A percentile compares a stretch with the other conserved stretches of the same genome.
These are phyloP conservation scores for Phragmites australis DNA, from an alignment of 176 grass and related monocot genomes.

Conservation along the genomic window DNA sequence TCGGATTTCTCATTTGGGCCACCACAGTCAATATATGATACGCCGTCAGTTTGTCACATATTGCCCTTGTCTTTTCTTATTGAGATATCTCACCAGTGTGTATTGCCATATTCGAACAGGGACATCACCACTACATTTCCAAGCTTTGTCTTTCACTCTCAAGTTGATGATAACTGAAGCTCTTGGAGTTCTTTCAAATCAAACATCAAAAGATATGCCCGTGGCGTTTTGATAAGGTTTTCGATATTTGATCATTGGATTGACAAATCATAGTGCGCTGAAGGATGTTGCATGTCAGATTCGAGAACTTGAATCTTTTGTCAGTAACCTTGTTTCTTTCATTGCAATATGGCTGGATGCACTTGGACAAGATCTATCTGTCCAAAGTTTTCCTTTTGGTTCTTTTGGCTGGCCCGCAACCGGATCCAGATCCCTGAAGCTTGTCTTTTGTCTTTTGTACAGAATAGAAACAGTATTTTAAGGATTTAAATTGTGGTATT, in stretches of 20 bases:
- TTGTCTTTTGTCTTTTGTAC: slow-evolving; percentile 41
- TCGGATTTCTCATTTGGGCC: background rate
- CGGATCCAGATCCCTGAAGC: slow-evolving; percentile 28
- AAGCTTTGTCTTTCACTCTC: slow-evolving; percentile 71
- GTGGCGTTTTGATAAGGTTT: slow-evolving; percentile 27
- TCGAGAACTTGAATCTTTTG: slow-evolving; percentile 25
- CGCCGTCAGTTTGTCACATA: background rate
- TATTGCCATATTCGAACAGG: slow-evolving; percentile 35
- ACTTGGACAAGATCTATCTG: slow-evolving; percentile 10
- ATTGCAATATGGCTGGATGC: slow-evolving; percentile 18
- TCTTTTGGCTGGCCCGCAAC: slow-evolving; percentile 20
- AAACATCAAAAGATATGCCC: slow-evolving; percentile 35
- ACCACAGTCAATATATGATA: background rate
- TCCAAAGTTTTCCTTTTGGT: background rate
- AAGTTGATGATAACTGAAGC: slow-evolving; percentile 55
- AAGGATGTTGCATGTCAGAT: slow-evolving; percentile 23
- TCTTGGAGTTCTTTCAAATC: background rate
- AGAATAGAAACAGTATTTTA: slow-evolving; percentile 38
- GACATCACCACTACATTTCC: slow-evolving; percentile 72
- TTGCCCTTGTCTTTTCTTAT: slow-evolving; percentile 5
- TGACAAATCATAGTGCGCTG: background rate
- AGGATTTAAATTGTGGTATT: background rate
- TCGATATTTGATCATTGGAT: slow-evolving; percentile 28
- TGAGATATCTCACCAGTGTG: slow-evolving; percentile 27
- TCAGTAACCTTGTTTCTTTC: slow-evolving; percentile 41